phyloP scores from a whole-genome alignment of 148 eudicot genomes.

The Heliamphora exappendiculata region DNA sequence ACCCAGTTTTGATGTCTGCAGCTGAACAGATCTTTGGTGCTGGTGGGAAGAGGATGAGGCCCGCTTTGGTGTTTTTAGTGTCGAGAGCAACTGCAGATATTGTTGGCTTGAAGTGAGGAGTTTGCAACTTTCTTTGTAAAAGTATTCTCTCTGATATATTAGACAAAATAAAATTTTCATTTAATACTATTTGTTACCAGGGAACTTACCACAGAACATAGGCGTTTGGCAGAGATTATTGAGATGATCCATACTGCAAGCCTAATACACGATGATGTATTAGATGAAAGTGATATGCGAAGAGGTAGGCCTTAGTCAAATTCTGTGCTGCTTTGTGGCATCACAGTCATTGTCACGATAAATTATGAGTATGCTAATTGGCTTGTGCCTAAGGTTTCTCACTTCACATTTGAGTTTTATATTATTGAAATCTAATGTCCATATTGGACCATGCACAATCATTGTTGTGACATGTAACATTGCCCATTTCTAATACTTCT shows the following conservation, averaged over 20 bases:
- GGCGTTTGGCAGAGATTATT: conserved; percentile 82
- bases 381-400: background rate
- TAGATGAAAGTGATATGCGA: conserved; percentile 85
- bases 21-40: conserved; percentile 96
- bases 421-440: background rate
- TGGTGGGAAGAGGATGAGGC: conserved; percentile 97
- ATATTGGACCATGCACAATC: background rate
- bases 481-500: background rate
- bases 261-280: conserved; percentile 84
- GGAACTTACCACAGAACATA: conserved; percentile 78
- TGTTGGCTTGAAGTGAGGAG: conserved; percentile 62
- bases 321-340: conserved; percentile 11
- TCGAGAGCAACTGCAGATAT: conserved; percentile 47
- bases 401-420: background rate
- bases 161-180: background rate
- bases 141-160: background rate
- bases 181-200: conserved; percentile 31
- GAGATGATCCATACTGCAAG: conserved; percentile 97
- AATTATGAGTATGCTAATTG: background rate
- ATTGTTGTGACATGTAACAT: background rate
- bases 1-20: conserved; percentile 56
- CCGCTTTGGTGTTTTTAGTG: conserved; percentile 57
- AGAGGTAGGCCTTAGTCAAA: conserved; percentile 57
- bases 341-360: background rate
- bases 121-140: conserved; percentile 6